Evolutionary conservation across 805 yeast species (phyloP), one percentile per base, ranked within the genome.

Genomic region (Ascoidea tarda): DNA sequence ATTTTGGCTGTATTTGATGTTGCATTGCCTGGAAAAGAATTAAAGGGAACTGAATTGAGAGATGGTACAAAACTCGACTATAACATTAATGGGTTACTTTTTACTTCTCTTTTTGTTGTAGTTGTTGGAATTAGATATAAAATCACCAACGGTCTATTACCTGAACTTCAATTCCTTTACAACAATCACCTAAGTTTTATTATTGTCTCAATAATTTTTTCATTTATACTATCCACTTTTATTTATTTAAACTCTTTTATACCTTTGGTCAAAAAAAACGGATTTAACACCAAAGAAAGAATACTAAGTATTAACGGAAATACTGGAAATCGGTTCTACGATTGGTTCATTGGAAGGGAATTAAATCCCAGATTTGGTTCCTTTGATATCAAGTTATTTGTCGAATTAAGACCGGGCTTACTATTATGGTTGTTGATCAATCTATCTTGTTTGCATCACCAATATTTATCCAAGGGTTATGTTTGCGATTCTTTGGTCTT

Each of bases 291-390:
- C 0, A 71, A 70, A 8, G 93, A 87, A 60, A 73, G 86, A 57
- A 79, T 93, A 46, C 72, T 93, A 51, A 90, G 97, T 0, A 66
- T 77, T 46, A 93, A 93, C 48, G 99, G 99, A 2, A 91, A 91
- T 68, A 74, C 95, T 0, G 86, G 87, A 0, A 81, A 77, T 58
- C 59, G 67, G 0, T 59, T 91, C 6, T 91, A 86, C 63, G 96
- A 93, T 63, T 90, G 96, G 97, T 93, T 89, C 63, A 89, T 93
- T 63, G 99, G 99, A 33, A 80, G 99, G 55, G 98, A 91, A 68
- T 73, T 93, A 62, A 93, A 93, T 65, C 99, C 98, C 32, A 75
- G 98, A 59, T 71, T 87, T 54, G 93, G 95, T 1, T 62, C 76
- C 0, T 79, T 90, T 74, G 99, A 93, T 64, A 80, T 93, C 66